These are phyloP conservation scores for Solanum infundibuliforme DNA, from an alignment of 257 asterid species.

Conservation along the genomic window DNA sequence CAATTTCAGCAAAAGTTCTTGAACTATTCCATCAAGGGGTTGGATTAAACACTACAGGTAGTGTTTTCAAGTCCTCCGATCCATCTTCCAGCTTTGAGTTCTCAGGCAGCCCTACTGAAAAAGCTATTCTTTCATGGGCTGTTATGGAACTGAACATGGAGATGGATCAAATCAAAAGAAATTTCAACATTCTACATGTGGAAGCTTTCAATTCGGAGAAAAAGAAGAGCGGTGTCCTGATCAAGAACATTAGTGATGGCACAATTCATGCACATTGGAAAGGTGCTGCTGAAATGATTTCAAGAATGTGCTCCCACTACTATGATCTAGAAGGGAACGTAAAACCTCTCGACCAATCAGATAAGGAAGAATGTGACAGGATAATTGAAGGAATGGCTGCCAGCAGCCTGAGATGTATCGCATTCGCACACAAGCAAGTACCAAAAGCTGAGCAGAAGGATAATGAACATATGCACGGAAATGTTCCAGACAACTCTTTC, in stretches of 20 bases:
- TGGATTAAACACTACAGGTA: constrained; percentile 40
- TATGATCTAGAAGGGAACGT: constrained; percentile 32
- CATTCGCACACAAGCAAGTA: constrained; percentile 45
- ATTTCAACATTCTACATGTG: constrained; percentile 24
- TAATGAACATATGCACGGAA: neutral
- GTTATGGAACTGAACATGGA: constrained; percentile 39
- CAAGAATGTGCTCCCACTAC: constrained; percentile 41
- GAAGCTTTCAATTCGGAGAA: constrained; percentile 74
- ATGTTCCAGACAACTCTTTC: constrained; percentile 23
- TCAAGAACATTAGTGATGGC: constrained; percentile 22
- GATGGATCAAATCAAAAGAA: constrained; percentile 29
- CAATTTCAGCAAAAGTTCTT: constrained; percentile 9
- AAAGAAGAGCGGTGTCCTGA: constrained; percentile 55
- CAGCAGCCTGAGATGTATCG: constrained; percentile 58
- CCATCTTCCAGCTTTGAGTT: constrained; percentile 22
- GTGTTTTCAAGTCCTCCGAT: constrained; percentile 8
- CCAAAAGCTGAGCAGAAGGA: neutral
- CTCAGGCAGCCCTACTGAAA: constrained; percentile 79
- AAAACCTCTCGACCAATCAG: constrained; percentile 9
- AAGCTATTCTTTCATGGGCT: constrained; percentile 77
- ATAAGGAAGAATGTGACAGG: constrained; percentile 15
- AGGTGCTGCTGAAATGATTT: constrained; percentile 77
- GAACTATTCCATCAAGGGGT: constrained; percentile 33
- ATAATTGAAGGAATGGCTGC: constrained; percentile 66
- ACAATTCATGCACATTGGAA: constrained; percentile 54